Evolutionary conservation across 768 basidiomycete genomes (phyloP).

Genomic region (Pulveroboletus sp.): DNA sequence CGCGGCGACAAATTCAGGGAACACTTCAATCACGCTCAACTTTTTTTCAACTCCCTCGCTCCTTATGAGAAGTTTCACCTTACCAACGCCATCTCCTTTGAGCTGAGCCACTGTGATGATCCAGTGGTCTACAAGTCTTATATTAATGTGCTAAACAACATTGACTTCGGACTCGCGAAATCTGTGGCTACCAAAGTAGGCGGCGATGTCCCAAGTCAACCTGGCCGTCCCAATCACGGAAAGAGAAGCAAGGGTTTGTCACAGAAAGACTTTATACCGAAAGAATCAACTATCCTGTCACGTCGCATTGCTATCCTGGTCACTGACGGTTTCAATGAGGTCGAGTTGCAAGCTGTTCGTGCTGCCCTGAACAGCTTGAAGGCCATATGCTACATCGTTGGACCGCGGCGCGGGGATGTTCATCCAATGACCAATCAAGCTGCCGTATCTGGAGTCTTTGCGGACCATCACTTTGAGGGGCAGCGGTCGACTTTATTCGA

Average conservation of each 20-base stretch:
- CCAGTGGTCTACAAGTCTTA: conserved; percentile 65
- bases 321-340: conserved; percentile 68
- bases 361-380: conserved; percentile 48
- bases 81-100: conserved; percentile 70
- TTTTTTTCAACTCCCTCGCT: conserved; percentile 83
- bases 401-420: conserved; percentile 58
- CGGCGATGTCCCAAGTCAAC: conserved; percentile 51
- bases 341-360: conserved; percentile 58
- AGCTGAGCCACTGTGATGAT: conserved; percentile 83
- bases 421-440: conserved; percentile 31
- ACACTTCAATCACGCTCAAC: conserved; percentile 66
- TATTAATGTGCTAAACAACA: conserved; percentile 63
- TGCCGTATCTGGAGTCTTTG: conserved; percentile 35
- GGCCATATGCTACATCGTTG: conserved; percentile 65
- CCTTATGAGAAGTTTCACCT: conserved; percentile 71
- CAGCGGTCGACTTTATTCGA: conserved; percentile 85
- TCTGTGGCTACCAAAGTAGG: conserved; percentile 66
- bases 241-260: conserved; percentile 55
- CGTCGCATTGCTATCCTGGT: conserved; percentile 78
- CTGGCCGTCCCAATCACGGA: conserved; percentile 55
- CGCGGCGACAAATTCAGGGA: conserved; percentile 77
- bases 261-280: conserved; percentile 53
- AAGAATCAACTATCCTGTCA: conserved; percentile 55
- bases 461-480: conserved; percentile 74
- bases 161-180: conserved; percentile 73